Percentiles rank a stretch among this genome's conserved stretches.
These are phyloP conservation scores for Macrolepiota albuminosa DNA, from an alignment of 768 basidiomycete genomes.

Conservation along the genomic window DNA sequence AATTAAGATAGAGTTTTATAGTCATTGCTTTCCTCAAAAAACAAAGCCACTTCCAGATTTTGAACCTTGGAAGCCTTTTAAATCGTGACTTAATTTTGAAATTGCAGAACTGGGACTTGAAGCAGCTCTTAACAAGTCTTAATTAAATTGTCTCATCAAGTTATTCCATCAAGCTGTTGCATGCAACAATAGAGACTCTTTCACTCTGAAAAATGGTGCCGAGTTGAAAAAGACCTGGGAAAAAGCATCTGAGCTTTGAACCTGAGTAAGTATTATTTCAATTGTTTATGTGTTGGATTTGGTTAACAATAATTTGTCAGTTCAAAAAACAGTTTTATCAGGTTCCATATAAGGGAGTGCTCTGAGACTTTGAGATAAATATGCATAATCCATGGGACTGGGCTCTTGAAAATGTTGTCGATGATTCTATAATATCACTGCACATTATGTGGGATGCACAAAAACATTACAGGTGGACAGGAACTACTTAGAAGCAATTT, in stretches of 20 bases:
- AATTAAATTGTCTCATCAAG: too few species aligned
- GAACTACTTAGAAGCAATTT: background rate
- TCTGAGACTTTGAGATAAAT: background rate
- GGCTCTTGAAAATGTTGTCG: background rate
- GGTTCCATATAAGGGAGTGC: background rate
- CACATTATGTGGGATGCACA: background rate
- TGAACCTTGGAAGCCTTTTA: background rate
- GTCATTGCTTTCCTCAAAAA: background rate
- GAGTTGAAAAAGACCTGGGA: background rate
- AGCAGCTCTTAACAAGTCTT: too few species aligned
- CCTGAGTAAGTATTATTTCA: background rate
- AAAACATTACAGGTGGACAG: background rate
- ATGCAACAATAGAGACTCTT: background rate
- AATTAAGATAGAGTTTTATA: background rate
- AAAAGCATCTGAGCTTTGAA: background rate
- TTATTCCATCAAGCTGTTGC: background rate
- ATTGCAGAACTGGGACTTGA: background rate
- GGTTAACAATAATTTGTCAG: background rate
- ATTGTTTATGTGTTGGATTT: too few species aligned
- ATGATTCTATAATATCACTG: background rate
- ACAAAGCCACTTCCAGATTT: background rate
- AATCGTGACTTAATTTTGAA: background rate
- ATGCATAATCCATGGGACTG: background rate
- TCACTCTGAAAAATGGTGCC: background rate
- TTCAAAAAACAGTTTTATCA: background rate